phyloP scores from a whole-genome alignment of 2,329 filamentous ascomycete species.

The Talaromyces sp. region DNA sequence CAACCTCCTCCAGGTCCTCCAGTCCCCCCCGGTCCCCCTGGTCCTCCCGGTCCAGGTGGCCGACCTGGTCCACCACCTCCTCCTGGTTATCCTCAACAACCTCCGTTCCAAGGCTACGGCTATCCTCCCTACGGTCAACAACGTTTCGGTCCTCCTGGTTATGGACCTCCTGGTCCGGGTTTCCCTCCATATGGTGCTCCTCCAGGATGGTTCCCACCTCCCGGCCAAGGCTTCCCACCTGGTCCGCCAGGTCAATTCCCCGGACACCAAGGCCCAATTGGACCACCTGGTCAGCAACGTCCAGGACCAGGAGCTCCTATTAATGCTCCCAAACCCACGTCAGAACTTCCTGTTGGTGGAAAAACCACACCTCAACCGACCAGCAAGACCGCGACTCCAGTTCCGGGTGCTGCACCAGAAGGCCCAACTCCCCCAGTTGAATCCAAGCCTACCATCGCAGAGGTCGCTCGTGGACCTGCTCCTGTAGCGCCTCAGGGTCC shows the following conservation, averaged over 20 bases:
- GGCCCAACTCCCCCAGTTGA: slow-evolving; percentile 38
- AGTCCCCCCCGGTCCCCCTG: slow-evolving; percentile 8
- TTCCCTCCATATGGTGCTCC: slow-evolving; percentile 76
- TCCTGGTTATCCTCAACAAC: slow-evolving; percentile 41
- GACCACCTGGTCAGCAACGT: slow-evolving; percentile 50
- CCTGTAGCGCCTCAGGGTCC: slow-evolving; percentile 23
- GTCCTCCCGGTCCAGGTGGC: slow-evolving; percentile 26
- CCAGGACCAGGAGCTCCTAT: slow-evolving; percentile 29
- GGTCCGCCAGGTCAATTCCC: slow-evolving; percentile 61
- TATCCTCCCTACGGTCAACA: slow-evolving; percentile 46
- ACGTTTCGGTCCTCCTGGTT: slow-evolving; percentile 27
- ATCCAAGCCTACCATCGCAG: slow-evolving; percentile 38
- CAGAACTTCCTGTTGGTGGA: slow-evolving; percentile 44
- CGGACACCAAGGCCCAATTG: slow-evolving; percentile 57
- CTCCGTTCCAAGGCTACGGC: slow-evolving; percentile 41
- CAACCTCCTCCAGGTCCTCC: slow-evolving; percentile 44
- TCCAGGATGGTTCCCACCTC: slow-evolving; percentile 71
- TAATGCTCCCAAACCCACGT: slow-evolving; percentile 35
- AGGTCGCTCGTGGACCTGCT: slow-evolving; percentile 31
- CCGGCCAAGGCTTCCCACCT: slow-evolving; percentile 70
- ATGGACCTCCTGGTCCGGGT: slow-evolving; percentile 55
- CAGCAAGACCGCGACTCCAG: slow-evolving; percentile 35
- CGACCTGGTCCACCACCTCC: slow-evolving; percentile 33
- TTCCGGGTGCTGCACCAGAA: slow-evolving; percentile 29
- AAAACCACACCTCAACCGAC: slow-evolving; percentile 36